Evolutionary conservation across 2,329 filamentous ascomycete genomes (phyloP), one percentile per base, ranked within the genome.

Genomic region (Hypoxylon sp.): DNA sequence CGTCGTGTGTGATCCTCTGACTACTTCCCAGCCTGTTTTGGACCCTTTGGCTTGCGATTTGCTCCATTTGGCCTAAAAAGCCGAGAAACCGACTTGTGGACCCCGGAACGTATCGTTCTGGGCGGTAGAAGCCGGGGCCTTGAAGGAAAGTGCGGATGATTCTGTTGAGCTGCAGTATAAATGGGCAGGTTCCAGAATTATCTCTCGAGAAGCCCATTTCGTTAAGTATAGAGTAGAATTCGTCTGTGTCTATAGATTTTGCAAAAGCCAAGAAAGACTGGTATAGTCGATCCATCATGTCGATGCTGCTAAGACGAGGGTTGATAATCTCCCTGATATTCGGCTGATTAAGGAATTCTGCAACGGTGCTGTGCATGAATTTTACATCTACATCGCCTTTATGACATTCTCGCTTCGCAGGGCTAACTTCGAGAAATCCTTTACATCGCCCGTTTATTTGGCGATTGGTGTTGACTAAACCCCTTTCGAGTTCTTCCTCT

Each of bases 361-460:
- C 23, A 2, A 51, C 67, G 8, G 67, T 69, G 9, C 43, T 47
- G 50, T 70, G 65, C 68, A 68, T 70, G 51, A 54, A 62, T 34
- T 19, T 62, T 16, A 70, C 65, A 11, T 47, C 45, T 25, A 55
- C 34, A 21, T 63, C 58, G 0, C 47, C 60, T 41, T 0, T 11
- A 27, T 37, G 27, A 0, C 9, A 23, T 11, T 52, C n/a, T 46
- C 6, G 16, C 11, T 34, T 5, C 1, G 32, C 11, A 2, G 41
- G 30, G 12, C 12, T 16, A 9, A 67, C 45, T 41, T 67, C 63
- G 5, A 69, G 63, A 14, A 70, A 63, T 1, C 66, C 61, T 56
- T 63, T 67, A n/a, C 63, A 69, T 5, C 55, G 61, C 2, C 68
- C 66, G 51, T 70, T 69, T 12, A 69, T 41, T 30, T 67, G 63